Evolutionary conservation across 2,329 filamentous ascomycete species (phyloP), one percentile per base, ranked within the genome.

Genomic region (Hirsutella rhossiliensis): DNA sequence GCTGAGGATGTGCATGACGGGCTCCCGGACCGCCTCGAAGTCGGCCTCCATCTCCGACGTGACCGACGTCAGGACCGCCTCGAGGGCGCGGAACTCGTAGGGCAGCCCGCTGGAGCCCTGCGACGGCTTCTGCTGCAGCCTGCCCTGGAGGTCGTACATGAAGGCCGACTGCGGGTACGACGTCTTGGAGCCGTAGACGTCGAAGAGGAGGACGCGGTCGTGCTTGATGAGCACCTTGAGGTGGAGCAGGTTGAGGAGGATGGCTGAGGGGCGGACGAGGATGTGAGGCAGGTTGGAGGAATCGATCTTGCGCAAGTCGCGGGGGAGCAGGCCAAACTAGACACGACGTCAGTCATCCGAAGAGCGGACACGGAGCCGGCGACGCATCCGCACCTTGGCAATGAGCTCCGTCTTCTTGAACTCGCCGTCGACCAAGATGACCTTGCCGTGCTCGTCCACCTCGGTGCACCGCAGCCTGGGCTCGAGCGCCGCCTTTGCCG

Each of bases 341-440:
- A 37, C 41, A 45, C 11, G 44, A 32, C 12, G 38, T 30, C 42
- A 29, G 29, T 18, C 19, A 27, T 15, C 3, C 19, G 18, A 1
- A 12, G 6, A 3, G 12, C 23, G 15, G 12, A 8, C n/a, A 18
- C 5, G 32, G 13, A 32, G 9, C n/a, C 11, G 3, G 12, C 40
- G 11, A 11, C 8, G 5, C 9, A 5, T 2, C 18, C 4, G 53
- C 64, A 89, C 86, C 74, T 92, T 96, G 43, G 89, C 88, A 62
- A 96, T 97, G 40, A 98, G 72, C 67, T 98, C 92, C 56, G 81
- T 92, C 73, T 98, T 98, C 67, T 92, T 94, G 65, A 96, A 97
- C 63, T 97, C 92, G 47, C 88, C 87, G 59, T 94, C 94, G 18
- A 94, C 84, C 46, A 97, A 71, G 18, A 90, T 94, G 23, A 96